Percentiles rank a stretch among this genome's conserved stretches.
These are phyloP conservation scores for Lumnitzera racemosa DNA, from an alignment of 345 rosid species.

Conservation along the genomic window DNA sequence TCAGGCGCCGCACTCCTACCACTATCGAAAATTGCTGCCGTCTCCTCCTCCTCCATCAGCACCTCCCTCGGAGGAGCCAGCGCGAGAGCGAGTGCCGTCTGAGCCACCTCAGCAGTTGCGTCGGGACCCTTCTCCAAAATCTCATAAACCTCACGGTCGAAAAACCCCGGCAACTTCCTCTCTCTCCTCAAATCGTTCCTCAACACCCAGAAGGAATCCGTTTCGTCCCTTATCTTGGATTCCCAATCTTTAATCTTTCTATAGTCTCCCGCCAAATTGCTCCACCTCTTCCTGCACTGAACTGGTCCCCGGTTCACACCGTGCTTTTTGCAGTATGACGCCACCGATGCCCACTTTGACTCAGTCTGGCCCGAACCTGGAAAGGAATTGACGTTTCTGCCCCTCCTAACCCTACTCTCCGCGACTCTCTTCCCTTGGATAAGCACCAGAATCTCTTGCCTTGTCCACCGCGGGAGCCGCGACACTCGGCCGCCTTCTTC, in stretches of 20 bases:
- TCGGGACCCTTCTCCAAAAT: slow-evolving; percentile 41
- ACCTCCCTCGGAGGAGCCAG: slow-evolving; percentile 13
- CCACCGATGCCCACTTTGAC: slow-evolving; percentile 93
- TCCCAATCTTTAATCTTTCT: slow-evolving; percentile 99
- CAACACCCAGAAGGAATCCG: slow-evolving; percentile 95
- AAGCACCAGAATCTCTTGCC: slow-evolving; percentile 91
- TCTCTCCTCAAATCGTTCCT: slow-evolving; percentile 82
- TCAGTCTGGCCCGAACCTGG: slow-evolving; percentile 51
- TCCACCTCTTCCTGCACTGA: slow-evolving; percentile 98
- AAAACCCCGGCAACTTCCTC: slow-evolving; percentile 87
- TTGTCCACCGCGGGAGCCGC: slow-evolving; percentile 93
- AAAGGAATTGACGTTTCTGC: slow-evolving; percentile 43
- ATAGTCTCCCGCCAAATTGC: slow-evolving; percentile 88
- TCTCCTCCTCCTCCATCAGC: slow-evolving; percentile 19
- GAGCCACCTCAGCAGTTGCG: slow-evolving; percentile 10
- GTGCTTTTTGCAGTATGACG: slow-evolving; percentile 78
- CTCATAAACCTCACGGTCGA: slow-evolving; percentile 89
- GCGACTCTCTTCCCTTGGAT: slow-evolving; percentile 94
- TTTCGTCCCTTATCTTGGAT: slow-evolving; percentile 41
- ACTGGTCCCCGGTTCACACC: slow-evolving; percentile 96
- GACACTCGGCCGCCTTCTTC: slow-evolving; percentile 22
- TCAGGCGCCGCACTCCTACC: slow-evolving; percentile 59
- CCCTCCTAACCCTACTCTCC: slow-evolving; percentile 80
- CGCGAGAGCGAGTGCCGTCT: slow-evolving; percentile 12
- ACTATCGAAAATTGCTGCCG: slow-evolving; percentile 46